A percentile compares a stretch with the other conserved stretches of the same genome.
Conservation (phyloP, 805 yeast species). For the Nakazawaea peltata region DNA sequence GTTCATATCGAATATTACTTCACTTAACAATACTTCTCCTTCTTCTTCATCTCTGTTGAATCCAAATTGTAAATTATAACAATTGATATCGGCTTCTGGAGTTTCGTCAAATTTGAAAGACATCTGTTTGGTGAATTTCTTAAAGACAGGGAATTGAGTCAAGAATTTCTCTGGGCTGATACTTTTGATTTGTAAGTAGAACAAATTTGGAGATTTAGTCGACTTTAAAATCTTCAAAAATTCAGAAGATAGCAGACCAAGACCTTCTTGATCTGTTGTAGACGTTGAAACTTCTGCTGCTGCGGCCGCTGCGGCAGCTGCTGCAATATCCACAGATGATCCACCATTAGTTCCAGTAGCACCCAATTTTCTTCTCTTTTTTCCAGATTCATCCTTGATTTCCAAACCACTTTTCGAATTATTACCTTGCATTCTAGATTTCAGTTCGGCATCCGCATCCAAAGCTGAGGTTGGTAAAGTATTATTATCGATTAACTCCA, state of each 20-base stretch:
- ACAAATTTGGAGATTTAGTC: not conserved
- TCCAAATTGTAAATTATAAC: slow-evolving; percentile 3
- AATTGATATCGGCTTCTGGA: not conserved
- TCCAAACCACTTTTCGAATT: no score
- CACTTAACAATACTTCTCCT: not conserved
- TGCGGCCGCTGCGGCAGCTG: no score
- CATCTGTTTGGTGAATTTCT: not conserved
- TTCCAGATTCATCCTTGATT: no score
- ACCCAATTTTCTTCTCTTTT: no score
- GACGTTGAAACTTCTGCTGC: no score
- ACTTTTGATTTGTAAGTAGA: slow-evolving; percentile 1
- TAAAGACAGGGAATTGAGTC: slow-evolving; percentile 7
- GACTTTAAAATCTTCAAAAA: not conserved
- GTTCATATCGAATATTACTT: slow-evolving; percentile 1
- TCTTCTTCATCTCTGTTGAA: not conserved
- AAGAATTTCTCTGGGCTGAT: slow-evolving; percentile 6
- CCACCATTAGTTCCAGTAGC: no score
- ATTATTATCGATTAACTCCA: slow-evolving; percentile 6
- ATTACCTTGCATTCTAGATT: no score
- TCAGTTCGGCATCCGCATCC: no score
- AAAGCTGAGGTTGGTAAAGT: no score
- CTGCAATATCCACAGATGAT: no score
- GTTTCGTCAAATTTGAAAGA: not conserved
- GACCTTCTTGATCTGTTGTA: no score
- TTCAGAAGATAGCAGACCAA: no score